Percentiles rank a stretch among this genome's conserved stretches.
These are phyloP conservation scores for Xerocomus minutiporus DNA, from an alignment of 1,284 basidiomycete species.

Conservation along the genomic window DNA sequence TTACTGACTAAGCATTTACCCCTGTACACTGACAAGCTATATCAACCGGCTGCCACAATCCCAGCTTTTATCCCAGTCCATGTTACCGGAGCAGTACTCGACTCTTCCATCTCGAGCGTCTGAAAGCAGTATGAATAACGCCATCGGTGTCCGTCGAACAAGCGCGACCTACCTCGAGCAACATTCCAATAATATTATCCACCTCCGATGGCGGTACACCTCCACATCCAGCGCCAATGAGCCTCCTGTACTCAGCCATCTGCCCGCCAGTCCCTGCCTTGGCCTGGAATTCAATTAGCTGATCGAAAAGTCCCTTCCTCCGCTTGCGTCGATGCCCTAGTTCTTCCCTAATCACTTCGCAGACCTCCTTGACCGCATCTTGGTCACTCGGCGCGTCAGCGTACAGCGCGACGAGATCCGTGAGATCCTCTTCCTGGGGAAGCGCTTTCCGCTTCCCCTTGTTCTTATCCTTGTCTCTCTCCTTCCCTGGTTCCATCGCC, in stretches of 20 bases:
- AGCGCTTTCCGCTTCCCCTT: conserved; percentile 50
- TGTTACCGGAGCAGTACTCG: conserved; percentile 48
- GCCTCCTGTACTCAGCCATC: conserved; percentile 81
- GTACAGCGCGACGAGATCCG: conserved; percentile 58
- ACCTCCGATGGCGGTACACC: conserved; percentile 81
- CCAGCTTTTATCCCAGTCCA: conserved; percentile 35
- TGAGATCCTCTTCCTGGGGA: conserved; percentile 51
- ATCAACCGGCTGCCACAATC: conserved; percentile 21
- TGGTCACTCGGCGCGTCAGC: conserved; percentile 54
- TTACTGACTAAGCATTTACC: conserved; percentile 22
- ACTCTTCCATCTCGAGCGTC: conserved; percentile 72
- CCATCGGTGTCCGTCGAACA: background rate
- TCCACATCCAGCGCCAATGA: conserved; percentile 87
- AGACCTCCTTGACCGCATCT: conserved; percentile 53
- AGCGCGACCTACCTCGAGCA: conserved; percentile 65
- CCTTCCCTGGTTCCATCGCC: conserved; percentile 20
- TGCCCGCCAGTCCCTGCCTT: conserved; percentile 85
- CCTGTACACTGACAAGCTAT: conserved; percentile 2
- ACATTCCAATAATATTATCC: conserved; percentile 76
- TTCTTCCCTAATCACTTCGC: conserved; percentile 60
- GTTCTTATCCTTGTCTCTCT: conserved; percentile 33
- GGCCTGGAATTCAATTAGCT: conserved; percentile 75
- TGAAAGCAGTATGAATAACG: conserved; percentile 26
- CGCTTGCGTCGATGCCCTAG: conserved; percentile 62
- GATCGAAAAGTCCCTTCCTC: conserved; percentile 67